Conservation (phyloP, 306 rosid species). For the Clitoria ternatea region DNA sequence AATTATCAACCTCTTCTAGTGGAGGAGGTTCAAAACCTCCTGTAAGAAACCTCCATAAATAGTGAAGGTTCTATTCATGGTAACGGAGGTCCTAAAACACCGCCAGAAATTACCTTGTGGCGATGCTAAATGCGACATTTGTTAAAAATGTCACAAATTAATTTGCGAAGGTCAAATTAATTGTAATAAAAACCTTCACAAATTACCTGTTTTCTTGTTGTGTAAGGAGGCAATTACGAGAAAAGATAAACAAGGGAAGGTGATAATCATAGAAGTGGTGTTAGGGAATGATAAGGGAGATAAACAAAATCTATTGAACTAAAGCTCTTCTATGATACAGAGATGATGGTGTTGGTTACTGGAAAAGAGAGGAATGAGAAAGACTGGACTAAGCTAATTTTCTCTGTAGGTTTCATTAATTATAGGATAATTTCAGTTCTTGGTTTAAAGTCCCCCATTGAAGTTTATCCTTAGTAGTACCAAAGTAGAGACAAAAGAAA, state of each 20-base stretch:
- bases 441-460: constrained; percentile 14
- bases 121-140: no score
- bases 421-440: constrained; percentile 13
- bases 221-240: constrained; percentile 29
- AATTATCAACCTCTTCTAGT: no score
- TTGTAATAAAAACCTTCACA: no score
- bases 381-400: constrained; percentile 12
- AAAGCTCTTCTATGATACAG: constrained; percentile 16
- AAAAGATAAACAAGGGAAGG: constrained; percentile 15
- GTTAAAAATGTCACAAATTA: no score
- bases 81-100: no score
- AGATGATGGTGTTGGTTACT: background rate
- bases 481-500: no score
- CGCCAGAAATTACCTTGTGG: no score
- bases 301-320: constrained; percentile 21
- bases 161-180: no score
- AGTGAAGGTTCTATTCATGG: no score
- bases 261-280: constrained; percentile 43
- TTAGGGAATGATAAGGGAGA: constrained; percentile 24
- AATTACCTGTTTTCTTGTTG: no score
- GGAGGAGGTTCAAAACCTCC: no score
- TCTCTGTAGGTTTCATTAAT: background rate
- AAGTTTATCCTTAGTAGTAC: background rate
- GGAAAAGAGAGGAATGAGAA: constrained; percentile 23
- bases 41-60: no score